Evolutionary conservation across 106 monocot species (phyloP).

Genomic region (Posidonia australis): DNA sequence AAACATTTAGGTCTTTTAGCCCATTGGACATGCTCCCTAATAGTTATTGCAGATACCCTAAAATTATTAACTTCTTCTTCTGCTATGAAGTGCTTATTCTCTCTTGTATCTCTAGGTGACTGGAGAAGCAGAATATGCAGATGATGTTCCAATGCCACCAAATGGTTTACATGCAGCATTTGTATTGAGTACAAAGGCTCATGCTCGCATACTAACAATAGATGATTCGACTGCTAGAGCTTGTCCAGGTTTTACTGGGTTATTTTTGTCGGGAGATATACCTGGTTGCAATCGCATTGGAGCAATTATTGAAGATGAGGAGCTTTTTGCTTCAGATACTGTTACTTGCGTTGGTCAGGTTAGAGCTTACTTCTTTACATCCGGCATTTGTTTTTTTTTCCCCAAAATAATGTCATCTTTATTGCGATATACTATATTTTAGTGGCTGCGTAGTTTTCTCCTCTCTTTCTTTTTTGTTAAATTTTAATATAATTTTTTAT

Average conservation of each 20-base stretch:
- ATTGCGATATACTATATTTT: too few relatives aligned
- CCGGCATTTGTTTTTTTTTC: too few relatives aligned
- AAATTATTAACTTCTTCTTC: background rate
- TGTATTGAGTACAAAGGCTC: constrained; percentile 77
- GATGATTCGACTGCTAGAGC: constrained; percentile 73
- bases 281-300: constrained; percentile 81
- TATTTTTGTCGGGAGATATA: constrained; percentile 70
- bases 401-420: background rate
- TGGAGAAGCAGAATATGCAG: constrained; percentile 85
- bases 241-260: constrained; percentile 72
- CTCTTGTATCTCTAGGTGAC: constrained; percentile 45
- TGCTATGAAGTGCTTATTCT: background rate
- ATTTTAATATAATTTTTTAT: background rate
- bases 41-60: too few relatives aligned
- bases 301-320: constrained; percentile 67
- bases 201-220: constrained; percentile 77
- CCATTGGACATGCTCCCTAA: too few relatives aligned
- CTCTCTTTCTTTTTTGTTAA: background rate
- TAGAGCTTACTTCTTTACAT: background rate
- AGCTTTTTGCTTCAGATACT: constrained; percentile 77
- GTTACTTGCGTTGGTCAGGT: constrained; percentile 99
- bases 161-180: constrained; percentile 77
- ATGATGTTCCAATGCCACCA: constrained; percentile 62
- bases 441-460: background rate
- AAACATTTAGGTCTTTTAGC: too few relatives aligned